phyloP scores from a whole-genome alignment of 345 rosid species.

The Abelmoschus esculentus region DNA sequence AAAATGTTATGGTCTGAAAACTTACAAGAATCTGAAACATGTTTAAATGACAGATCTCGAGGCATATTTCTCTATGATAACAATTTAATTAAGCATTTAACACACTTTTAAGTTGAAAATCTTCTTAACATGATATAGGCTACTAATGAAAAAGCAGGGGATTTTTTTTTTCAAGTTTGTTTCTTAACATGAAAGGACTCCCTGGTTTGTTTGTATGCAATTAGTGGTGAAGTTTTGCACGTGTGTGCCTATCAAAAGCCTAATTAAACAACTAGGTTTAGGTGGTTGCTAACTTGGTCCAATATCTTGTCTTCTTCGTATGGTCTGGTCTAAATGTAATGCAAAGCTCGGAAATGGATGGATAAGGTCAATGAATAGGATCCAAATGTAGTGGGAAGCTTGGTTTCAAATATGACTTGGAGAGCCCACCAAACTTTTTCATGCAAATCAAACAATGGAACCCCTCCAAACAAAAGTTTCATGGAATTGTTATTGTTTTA shows the following conservation, averaged over 20 bases:
- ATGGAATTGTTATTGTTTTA: background rate
- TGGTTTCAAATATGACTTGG: background rate
- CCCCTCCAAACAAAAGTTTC: background rate
- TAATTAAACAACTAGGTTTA: background rate
- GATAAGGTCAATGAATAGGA: background rate
- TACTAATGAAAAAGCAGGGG: background rate
- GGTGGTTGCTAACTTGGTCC: constrained; percentile 4
- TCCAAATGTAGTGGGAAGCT: background rate
- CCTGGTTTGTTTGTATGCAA: background rate
- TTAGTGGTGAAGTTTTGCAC: constrained; percentile 1
- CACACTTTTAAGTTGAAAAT: background rate
- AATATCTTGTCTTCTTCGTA: background rate
- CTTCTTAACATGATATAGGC: background rate
- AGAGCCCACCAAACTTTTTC: background rate
- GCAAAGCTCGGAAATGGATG: background rate
- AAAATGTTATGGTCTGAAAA: background rate
- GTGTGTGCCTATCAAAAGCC: background rate
- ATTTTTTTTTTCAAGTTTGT: background rate
- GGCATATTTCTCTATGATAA: background rate
- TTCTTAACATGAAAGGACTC: too few species aligned
- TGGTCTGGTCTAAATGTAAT: background rate
- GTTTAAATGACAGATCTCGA: constrained; percentile 4
- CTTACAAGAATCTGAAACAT: constrained; percentile 1
- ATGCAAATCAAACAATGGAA: background rate
- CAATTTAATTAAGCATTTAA: background rate